Percentiles rank a stretch among this genome's conserved stretches.
Conservation (phyloP, 2,329 filamentous ascomycete species). For the Apiospora malaysiana region DNA sequence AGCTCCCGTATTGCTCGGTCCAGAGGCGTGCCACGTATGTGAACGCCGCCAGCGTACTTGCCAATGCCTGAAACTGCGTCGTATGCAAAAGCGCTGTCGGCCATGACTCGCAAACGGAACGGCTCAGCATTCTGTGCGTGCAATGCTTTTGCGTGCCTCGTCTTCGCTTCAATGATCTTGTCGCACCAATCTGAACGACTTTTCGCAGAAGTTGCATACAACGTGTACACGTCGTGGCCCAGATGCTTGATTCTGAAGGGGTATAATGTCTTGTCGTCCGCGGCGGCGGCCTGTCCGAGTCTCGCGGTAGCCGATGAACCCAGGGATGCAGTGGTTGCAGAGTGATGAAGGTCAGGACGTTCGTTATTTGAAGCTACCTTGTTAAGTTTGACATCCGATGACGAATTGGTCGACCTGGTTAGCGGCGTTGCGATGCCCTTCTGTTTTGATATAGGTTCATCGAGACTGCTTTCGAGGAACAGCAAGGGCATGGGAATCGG, state of each 20-base stretch:
- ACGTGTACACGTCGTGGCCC: constrained; percentile 88
- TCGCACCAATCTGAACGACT: constrained; percentile 88
- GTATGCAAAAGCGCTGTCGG: constrained; percentile 89
- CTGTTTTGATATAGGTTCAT: constrained; percentile 85
- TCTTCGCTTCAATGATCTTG: constrained; percentile 95
- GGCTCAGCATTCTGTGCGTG: constrained; percentile 95
- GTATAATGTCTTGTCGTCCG: constrained; percentile 85
- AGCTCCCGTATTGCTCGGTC: constrained; percentile 90
- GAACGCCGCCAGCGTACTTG: constrained; percentile 66
- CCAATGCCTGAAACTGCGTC: constrained; percentile 66
- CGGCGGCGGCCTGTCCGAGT: constrained; percentile 52
- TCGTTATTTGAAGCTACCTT: constrained; percentile 59
- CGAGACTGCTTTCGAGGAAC: constrained; percentile 89
- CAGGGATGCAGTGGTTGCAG: constrained; percentile 70
- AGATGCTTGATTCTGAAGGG: constrained; percentile 97
- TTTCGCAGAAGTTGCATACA: constrained; percentile 80
- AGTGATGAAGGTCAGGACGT: constrained; percentile 69
- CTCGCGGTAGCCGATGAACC: constrained; percentile 53
- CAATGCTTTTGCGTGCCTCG: constrained; percentile 85
- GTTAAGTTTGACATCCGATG: constrained; percentile 63
- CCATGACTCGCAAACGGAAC: constrained; percentile 89
- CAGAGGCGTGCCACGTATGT: constrained; percentile 88
- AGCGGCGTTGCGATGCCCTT: constrained; percentile 74
- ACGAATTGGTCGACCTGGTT: constrained; percentile 65
- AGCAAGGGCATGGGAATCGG: constrained; percentile 97